Base-by-base conservation (phyloP, 148 eudicot genomes). In the Rhododendron griersonianum region DNA sequence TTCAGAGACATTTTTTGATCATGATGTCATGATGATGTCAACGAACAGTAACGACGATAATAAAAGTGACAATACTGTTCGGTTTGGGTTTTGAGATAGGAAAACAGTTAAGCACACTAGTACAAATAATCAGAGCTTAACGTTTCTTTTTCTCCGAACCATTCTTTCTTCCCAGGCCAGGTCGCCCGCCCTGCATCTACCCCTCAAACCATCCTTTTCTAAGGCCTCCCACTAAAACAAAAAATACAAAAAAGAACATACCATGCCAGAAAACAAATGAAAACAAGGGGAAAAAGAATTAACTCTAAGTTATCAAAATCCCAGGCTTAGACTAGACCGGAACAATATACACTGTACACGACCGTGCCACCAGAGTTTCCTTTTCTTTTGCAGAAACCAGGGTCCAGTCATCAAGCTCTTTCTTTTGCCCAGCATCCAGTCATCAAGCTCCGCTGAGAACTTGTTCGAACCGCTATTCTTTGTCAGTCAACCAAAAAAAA, bases 401-500 rank as follows among this genome's bases (percentile, higher is more conserved):
- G 81, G 81, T 19, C 35, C 74, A 25, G 15, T 25, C 13, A 67
- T 67, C 33, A 11, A 67, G 74, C 74, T 67, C 35, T 3, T 25
- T 67, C 28, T 67, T 67, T n/a, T 25, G 15, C 14, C 15, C 15
- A 10, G 74, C 16, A 11, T 67, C 45, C 50, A 48, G 74, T 53
- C 69, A 50, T 92, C 94, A 19, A 93, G 91, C 91, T 92, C 95
- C 63, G 92, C 91, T 30, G 95, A 89, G 89, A 97, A 93, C 81
- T 92, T 92, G 82, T 86, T 90, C 63, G 90, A 89, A 87, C 91
- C 91, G 84, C 45, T 92, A 92, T 86, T 92, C 96, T 86, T 96
- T 94, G 23, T 78, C 94, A 93, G 51, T 90, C 94, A 89, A 93
- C 93, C 93, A 59, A 59, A 7, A 21, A 19, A 18, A 4, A 4